Base-by-base conservation (phyloP, 129 eudicot genomes). In the Apium graveolens region DNA sequence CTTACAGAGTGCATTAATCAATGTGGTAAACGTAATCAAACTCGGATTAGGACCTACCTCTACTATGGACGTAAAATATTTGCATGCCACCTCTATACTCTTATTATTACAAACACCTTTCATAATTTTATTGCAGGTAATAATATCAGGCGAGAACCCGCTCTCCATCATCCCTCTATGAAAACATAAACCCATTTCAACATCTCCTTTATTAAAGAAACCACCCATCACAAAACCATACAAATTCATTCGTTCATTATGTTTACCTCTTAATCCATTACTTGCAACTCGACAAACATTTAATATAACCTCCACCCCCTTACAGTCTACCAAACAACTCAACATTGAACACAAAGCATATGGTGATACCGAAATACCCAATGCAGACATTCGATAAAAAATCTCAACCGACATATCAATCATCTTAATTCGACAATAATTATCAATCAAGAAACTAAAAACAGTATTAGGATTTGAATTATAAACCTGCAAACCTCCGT, bases 41-140 rank as follows among this genome's bases (percentile, higher is more conserved):
- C 86, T 88, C 3, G 91, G 93, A 75, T 16, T 49, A 29, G 96
- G 96, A 73, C 96, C 96, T 78, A 87, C 82, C 69, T 88, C 86
- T 78, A 72, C 32, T 42, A 91, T 70, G 71, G 86, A 72, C 45
- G 74, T 76, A 70, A 91, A 85, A 75, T 79, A 89, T 62, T 79
- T 74, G 6, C 77, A 78, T 48, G 92, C 93, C 68, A 63, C 31
- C 66, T 43, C 75, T 71, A 79, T 35, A 83, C 79, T 73, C 35
- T 84, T 65, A 46, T 76, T 83, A 21, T 81, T 89, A 80, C 87
- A 87, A 76, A 86, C 83, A 46, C 83, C 83, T 77, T 80, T 91
- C 55, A 87, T 55, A 43, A 88, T 82, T 87, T 85, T 91, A 62
- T 91, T 91, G 73, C 97, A 91, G 81, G 85, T 85, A 73, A 89